A percentile compares a stretch with the other conserved stretches of the same genome.
Evolutionary conservation across 306 rosid species (phyloP).

Genomic region (Cucurbita moschata): DNA sequence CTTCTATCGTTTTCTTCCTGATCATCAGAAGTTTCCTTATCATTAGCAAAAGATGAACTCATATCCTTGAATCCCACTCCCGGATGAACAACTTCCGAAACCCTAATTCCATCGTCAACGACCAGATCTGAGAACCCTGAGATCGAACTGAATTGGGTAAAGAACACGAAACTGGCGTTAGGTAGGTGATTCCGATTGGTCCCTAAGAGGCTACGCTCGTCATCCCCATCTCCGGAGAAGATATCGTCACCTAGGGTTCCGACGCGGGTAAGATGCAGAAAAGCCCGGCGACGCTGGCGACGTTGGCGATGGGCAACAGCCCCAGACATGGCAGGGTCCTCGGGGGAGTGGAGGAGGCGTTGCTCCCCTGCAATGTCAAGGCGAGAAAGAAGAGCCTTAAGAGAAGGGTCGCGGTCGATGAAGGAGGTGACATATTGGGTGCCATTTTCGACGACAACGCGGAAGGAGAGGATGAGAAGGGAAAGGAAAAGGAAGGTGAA

Average conservation of each 20-base stretch:
- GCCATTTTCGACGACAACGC: slow-evolving; percentile 10
- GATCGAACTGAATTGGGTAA: slow-evolving; percentile 22
- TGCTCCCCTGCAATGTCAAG: slow-evolving; percentile 10
- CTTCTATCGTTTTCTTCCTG: slow-evolving; percentile 12
- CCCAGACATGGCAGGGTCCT: slow-evolving; percentile 8
- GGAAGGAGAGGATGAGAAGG: slow-evolving; percentile 14
- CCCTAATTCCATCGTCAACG: slow-evolving; percentile 50
- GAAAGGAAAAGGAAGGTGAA: slow-evolving; percentile 11
- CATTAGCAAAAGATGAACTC: slow-evolving; percentile 8
- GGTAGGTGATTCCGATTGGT: slow-evolving; percentile 19
- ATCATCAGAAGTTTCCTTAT: slow-evolving; percentile 8
- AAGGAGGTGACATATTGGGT: slow-evolving; percentile 13
- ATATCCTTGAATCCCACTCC: slow-evolving; percentile 42
- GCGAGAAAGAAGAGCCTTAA: slow-evolving; percentile 14
- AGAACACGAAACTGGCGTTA: slow-evolving; percentile 33
- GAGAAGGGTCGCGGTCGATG: slow-evolving; percentile 16
- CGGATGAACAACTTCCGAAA: slow-evolving; percentile 50
- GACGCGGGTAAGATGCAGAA: slow-evolving; percentile 77
- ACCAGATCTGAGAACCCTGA: slow-evolving; percentile 59
- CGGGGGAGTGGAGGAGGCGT: slow-evolving; percentile 10
- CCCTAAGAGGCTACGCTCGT: slow-evolving; percentile 45
- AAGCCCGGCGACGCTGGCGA: slow-evolving; percentile 34
- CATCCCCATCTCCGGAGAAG: slow-evolving; percentile 80
- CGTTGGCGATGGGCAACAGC: slow-evolving; percentile 30
- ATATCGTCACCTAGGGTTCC: slow-evolving; percentile 84